phyloP scores from a whole-genome alignment of 768 basidiomycete genomes.

The Omphalotus guepiniiformis region DNA sequence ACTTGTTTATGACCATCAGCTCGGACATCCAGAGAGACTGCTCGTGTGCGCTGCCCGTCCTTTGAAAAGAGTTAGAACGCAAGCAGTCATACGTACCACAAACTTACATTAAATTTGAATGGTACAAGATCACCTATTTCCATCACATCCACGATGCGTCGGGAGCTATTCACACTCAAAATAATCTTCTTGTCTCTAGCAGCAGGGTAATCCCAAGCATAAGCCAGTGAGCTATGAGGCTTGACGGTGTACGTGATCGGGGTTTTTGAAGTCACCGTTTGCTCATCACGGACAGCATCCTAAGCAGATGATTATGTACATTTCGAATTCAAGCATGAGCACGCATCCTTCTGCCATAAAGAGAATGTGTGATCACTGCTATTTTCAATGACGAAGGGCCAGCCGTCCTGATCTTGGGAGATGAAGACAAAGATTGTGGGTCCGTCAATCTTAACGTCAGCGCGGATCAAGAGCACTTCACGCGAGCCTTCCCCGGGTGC shows the following conservation, averaged over 20 bases:
- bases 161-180: slow-evolving; percentile 55
- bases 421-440: slow-evolving; percentile 88
- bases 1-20: slow-evolving; percentile 86
- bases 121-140: slow-evolving; percentile 92
- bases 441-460: slow-evolving; percentile 78
- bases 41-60: slow-evolving; percentile 53
- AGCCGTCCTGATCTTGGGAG: slow-evolving; percentile 57
- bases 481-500: slow-evolving; percentile 29
- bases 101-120: slow-evolving; percentile 75
- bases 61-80: slow-evolving; percentile 18
- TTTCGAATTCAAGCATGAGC: slow-evolving; percentile 9
- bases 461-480: slow-evolving; percentile 54
- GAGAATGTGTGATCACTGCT: slow-evolving; percentile 67
- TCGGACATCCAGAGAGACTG: slow-evolving; percentile 86
- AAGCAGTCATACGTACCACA: background rate
- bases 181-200: slow-evolving; percentile 75
- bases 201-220: slow-evolving; percentile 95
- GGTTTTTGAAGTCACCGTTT: slow-evolving; percentile 31
- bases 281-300: slow-evolving; percentile 41
- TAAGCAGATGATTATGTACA: slow-evolving; percentile 27
- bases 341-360: slow-evolving; percentile 71
- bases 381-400: slow-evolving; percentile 93
- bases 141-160: slow-evolving; percentile 80
- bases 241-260: slow-evolving; percentile 51
- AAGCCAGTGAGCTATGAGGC: slow-evolving; percentile 52